Evolutionary conservation across 306 rosid genomes (phyloP), one percentile per base, ranked within the genome.

Genomic region (Fragaria ananassa): DNA sequence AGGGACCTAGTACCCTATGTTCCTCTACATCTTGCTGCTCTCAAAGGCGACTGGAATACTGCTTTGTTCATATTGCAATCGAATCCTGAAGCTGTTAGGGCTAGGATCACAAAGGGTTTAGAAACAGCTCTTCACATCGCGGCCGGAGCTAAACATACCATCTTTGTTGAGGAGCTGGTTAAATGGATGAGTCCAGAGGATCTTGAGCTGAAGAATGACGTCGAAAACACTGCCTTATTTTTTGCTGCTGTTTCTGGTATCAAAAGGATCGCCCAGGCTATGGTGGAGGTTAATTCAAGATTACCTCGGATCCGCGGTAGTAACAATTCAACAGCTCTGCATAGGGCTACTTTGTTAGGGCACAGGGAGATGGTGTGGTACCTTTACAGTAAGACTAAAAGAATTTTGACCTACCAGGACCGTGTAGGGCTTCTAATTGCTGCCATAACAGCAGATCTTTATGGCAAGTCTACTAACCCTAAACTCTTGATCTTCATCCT

Each of bases 291-390:
- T 56, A 21, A 56, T 56, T 11, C 62, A 18, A 9, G 2, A 56
- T 56, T 56, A 56, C 62, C 62, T 56, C 62, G 4, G 65, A 60
- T 60, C 37, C 37, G 65, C 13, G 35, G 37, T 12, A 60, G 65
- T 60, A 60, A 60, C 37, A 60, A 27, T 25, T 60, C 65, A 23
- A 60, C 65, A 60, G 37, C 65, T 60, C 65, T 60, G 18, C 65
- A 60, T 60, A 27, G 27, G 65, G 65, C 65, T 21, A 60, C 65
- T 60, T 27, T 25, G 18, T 37, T 60, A 25, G 65, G 65, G 39
- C 65, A 60, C 65, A 60, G 65, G 37, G 65, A 60, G 65, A 60
- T 60, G 65, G 65, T 60, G 5, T 12, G 65, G 65, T 60, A 60
- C 27, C 65, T 60, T 10, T 60, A 25, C 65, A 12, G 39, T 18